These are phyloP conservation scores for Mallotus nudiflorus DNA, from an alignment of 345 rosid genomes.

Conservation along the genomic window DNA sequence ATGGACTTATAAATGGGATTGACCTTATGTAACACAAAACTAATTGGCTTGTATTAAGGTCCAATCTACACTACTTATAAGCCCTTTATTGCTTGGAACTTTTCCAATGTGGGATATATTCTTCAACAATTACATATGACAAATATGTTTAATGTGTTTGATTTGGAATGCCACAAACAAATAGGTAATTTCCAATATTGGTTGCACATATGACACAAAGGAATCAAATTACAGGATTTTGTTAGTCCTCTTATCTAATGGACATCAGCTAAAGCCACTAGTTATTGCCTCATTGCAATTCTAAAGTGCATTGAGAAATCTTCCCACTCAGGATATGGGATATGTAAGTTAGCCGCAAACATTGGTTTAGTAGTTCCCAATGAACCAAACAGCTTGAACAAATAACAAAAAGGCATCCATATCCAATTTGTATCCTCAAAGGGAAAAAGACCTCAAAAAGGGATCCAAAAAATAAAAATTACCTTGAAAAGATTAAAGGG, in stretches of 20 bases:
- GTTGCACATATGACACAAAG: neutral
- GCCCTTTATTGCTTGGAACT: too few species aligned
- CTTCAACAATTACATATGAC: too few species aligned
- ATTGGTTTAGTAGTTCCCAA: neutral
- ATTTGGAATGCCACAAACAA: neutral
- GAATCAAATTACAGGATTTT: neutral
- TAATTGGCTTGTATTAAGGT: too few species aligned
- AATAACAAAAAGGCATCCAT: neutral
- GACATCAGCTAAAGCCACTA: neutral
- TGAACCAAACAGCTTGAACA: neutral
- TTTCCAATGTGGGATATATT: too few species aligned
- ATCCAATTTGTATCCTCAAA: neutral
- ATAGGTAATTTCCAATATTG: neutral
- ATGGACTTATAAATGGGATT: too few species aligned
- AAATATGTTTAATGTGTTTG: neutral
- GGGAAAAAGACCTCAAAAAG: neutral
- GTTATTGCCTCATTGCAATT: neutral
- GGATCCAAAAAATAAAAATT: neutral
- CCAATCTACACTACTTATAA: too few species aligned
- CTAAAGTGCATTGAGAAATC: neutral
- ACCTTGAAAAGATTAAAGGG: constrained; percentile 87
- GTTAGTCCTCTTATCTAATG: neutral
- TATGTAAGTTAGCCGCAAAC: neutral
- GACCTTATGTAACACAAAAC: too few species aligned
- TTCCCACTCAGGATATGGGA: neutral